Evolutionary conservation across 148 eudicot genomes (phyloP), one percentile per base, ranked within the genome.

Genomic region (Drosera capensis): DNA sequence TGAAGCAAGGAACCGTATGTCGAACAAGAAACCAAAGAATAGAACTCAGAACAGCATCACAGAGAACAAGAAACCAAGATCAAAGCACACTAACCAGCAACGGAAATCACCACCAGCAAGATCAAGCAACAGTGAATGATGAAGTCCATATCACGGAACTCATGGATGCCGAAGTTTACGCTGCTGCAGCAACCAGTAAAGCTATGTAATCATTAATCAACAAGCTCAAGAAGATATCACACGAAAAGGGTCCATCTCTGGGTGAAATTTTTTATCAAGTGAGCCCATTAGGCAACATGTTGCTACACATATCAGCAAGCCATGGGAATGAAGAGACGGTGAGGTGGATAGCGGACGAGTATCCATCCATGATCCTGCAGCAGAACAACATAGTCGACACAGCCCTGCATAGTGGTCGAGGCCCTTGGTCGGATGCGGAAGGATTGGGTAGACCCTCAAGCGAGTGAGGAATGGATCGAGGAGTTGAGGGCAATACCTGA

Each of bases 301-400:
- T 58, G 29, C 55, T 58, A 17, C 63, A 58, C 14, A 11, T 49
- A 2, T 55, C 63, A 1, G 43, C 25, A 12, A 31, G 20, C 14
- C 2, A 42, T 9, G 34, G 36, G 2, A 18, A 35, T 25, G 8
- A 16, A 5, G 25, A 16, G 26, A 31, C 16, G 16, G 48, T 49
- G 20, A 21, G 15, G 21, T 25, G 40, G 24, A 44, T 58, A 18
- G 21, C 26, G 34, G 17, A 22, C 19, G 30, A 42, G 19, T 19
- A 13, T 41, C 55, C 54, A 1, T 6, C 38, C 38, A 2, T 34
- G n/a, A 34, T 34, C 2, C 38, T 34, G 38, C 38, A 19, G 21
- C 49, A 43, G 20, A 54, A 62, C 28, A 13, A 23, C 23, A 21
- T 6, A 0, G 58, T 40, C 2, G 42, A 43, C 9, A 37, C 44